These are phyloP conservation scores for Aspergillus melleus DNA, from an alignment of 2,329 filamentous ascomycete genomes.

Conservation along the genomic window DNA sequence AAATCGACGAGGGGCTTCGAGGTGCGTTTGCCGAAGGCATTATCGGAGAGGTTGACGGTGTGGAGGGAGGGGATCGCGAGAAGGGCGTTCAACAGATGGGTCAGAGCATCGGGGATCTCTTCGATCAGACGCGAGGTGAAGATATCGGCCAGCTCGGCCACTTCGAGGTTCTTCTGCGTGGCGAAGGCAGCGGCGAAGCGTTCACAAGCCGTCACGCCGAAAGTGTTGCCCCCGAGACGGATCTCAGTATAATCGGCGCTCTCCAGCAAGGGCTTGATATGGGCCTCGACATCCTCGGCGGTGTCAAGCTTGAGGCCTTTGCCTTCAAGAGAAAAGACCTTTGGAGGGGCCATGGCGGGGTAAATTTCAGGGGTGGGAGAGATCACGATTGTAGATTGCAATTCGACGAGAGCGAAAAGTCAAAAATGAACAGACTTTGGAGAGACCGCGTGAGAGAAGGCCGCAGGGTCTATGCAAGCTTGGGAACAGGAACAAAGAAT, in stretches of 20 bases:
- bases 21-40: constrained; percentile 95
- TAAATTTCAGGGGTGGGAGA: constrained; percentile 26
- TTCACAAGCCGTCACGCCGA: constrained; percentile 85
- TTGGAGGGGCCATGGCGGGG: constrained; percentile 54
- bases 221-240: constrained; percentile 83
- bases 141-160: constrained; percentile 92
- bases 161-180: constrained; percentile 77
- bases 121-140: constrained; percentile 91
- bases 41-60: constrained; percentile 95
- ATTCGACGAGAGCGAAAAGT: constrained; percentile 1
- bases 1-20: constrained; percentile 91
- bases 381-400: constrained; percentile 3
- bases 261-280: constrained; percentile 73
- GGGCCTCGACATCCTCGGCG: constrained; percentile 78
- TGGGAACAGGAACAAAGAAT: background rate
- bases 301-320: constrained; percentile 91
- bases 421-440: background rate
- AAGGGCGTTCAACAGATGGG: constrained; percentile 79
- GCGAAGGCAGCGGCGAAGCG: constrained; percentile 79
- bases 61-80: constrained; percentile 82
- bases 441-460: background rate
- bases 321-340: constrained; percentile 82
- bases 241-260: constrained; percentile 76
- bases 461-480: background rate
- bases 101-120: constrained; percentile 90